Base-by-base conservation (phyloP, 106 monocot genomes). In the Allium fistulosum region DNA sequence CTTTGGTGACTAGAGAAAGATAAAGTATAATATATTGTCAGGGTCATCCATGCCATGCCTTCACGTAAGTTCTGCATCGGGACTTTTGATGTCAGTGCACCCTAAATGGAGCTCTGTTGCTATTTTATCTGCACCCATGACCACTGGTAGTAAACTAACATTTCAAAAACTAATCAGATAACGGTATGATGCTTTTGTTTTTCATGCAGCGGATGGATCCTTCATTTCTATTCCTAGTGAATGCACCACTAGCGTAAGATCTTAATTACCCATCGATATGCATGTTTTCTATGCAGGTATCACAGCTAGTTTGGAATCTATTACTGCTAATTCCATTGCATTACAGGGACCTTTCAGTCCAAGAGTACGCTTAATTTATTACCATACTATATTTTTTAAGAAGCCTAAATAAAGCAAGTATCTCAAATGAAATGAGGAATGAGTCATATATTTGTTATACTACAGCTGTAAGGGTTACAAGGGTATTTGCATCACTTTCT, bases 1-100 rank as follows among this genome's bases (percentile, higher is more conserved):
- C 10, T 69, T 79, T 1, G 73, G 18, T 7, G 89, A 94, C 57
- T 10, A 70, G 14, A 70, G 93, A 22, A 58, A 53, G 5, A 86
- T 86, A 3, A 89, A 84, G 67, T 89, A 86, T 72, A 94, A 94
- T 69, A 55, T 94, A 8, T 27, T 86, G 59, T 94, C 89, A 1
- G 93, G 93, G 16, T 89, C 93, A 5, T 94, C 93, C 12, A 94
- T 94, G 93, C 77, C 93, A 15, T 94, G 93, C 77, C 93, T 89
- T 12, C 93, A 94, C 51, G 89, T 87, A 2, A 69, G 88, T 11
- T 88, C 86, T n/a, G 55, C 72, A 10, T 81, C 81, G 4, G 81
- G 72, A 7, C 81, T 81, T 17, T 80, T 94, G 67, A 79, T 66
- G 63, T 73, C 77, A 45, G 22, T 76, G 0, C 60, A 94, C 65